Base-by-base conservation (phyloP, 2,329 filamentous ascomycete genomes). In the Camptophora hylomeconis region DNA sequence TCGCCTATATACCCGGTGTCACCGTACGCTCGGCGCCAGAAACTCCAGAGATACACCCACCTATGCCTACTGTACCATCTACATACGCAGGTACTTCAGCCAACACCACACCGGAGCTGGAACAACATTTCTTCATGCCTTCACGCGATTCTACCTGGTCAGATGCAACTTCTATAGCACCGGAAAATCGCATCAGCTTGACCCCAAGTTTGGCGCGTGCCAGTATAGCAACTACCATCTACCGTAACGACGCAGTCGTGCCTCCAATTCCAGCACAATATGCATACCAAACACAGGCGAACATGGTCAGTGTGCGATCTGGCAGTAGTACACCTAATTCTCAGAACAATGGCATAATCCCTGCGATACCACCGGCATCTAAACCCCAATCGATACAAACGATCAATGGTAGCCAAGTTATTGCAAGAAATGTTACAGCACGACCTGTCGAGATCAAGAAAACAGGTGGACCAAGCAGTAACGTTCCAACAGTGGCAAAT, bases 1-100 rank as follows among this genome's bases (percentile, higher is more conserved):
- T 98, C 56, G 89, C 89, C 32, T 98, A 95, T 55, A 95, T 98
- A 42, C 89, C 89, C 9, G 89, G 89, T 36, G 86, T 95, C 46
- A 94, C 83, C 36, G 94, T 94, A 58, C 73, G 87, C 42, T 84
- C 86, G 8, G 75, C 77, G 5, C 80, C 81, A 4, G 76, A 79
- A n/a, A 87, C 83, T 1, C 81, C 82, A 3, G 75, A 73, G 20
- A 61, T 83, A 12, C 69, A 87, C 28, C 80, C 92, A 4, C 84
- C 86, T n/a, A 86, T 98, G 4, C 89, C 89, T 22, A 84, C 87
- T 10, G 83, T 95, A 37, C 87, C 89, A 25, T 60, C 62, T 23
- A 60, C 61, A 35, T 57, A 53, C 28, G 53, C 40, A 19, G 63
- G 69, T 20, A 63, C 73, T 31, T 71, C 75, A 8, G 64, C 67